Base-by-base conservation (phyloP, 176 grass and related monocot species). In the Puccinellia tenuiflora region DNA sequence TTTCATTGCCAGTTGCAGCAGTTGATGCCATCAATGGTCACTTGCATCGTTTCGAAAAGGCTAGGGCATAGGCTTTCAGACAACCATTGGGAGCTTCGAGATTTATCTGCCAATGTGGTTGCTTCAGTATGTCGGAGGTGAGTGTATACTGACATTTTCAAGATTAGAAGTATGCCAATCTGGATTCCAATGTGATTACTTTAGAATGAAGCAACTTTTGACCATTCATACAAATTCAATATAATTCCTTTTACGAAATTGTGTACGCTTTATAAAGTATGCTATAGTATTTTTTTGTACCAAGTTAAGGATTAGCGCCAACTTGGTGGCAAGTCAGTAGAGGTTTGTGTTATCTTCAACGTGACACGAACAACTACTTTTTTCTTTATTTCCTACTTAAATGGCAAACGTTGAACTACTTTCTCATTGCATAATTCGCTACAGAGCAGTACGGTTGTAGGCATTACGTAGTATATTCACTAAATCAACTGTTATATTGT, bases 81-180 rank as follows among this genome's bases (percentile, higher is more conserved):
- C 72, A 98, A 95, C 63, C 96, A 98, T 66, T 95, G 93, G 96
- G 96, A 94, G 73, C 88, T 98, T 53, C 77, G 96, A 74, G 89
- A 98, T 26, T 98, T 98, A 34, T 90, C 91, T 82, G 92, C 96
- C 52, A 93, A 98, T 88, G 80, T 98, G 83, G 92, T 94, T 80
- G 87, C 91, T 71, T 95, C 78, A 24, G 90, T 93, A 51, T 98
- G 96, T 81, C 81, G 83, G 78, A 95, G 92, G 96, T 98, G 54
- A 88, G 88, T 82, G 62, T 62, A 42, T 83, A 40, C 9, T 3
- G 34, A 55, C 24, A 59, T 38, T 65, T 14, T 80, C 37, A 16
- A 53, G 45, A 15, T 75, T 60, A 6, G 28, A 60, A 60, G 11
- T 14, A 60, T 14, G 16, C 2, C 26, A 16, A 62, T 62, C 24